Evolutionary conservation across 768 basidiomycete species (phyloP).

Genomic region (Hygrocybe coccinea): DNA sequence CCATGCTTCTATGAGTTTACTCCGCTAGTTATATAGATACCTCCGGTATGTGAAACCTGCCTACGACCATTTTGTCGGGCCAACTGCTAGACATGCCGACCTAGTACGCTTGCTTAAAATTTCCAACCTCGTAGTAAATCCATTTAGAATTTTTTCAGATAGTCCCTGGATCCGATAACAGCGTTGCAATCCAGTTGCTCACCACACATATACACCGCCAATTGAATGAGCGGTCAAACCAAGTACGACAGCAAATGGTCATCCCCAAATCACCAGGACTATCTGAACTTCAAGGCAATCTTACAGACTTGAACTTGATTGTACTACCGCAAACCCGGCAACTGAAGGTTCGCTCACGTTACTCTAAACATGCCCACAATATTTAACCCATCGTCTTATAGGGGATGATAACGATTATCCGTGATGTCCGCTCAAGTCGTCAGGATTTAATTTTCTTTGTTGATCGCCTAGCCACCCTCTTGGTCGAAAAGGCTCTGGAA

Average conservation of each 20-base stretch:
- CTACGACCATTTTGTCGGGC: slow-evolving; percentile 89
- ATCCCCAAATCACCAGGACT: slow-evolving; percentile 40
- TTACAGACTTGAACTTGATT: slow-evolving; percentile 51
- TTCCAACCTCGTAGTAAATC: neutral
- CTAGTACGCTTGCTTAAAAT: slow-evolving; percentile 48
- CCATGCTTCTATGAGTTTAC: neutral
- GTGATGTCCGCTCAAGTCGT: slow-evolving; percentile 61
- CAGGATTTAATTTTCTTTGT: slow-evolving; percentile 93
- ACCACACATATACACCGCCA: slow-evolving; percentile 84
- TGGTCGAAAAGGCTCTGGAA: slow-evolving; percentile 81
- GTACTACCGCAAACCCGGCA: slow-evolving; percentile 78
- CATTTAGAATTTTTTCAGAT: slow-evolving; percentile 49
- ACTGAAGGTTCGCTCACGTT: slow-evolving; percentile 51
- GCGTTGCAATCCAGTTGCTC: slow-evolving; percentile 89
- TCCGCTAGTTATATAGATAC: slow-evolving; percentile 53
- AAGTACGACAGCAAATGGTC: slow-evolving; percentile 72
- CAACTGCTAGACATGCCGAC: slow-evolving; percentile 82
- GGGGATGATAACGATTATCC: slow-evolving; percentile 87
- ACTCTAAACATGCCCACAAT: neutral
- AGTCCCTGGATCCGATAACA: slow-evolving; percentile 89
- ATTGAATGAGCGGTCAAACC: slow-evolving; percentile 69
- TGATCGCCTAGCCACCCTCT: slow-evolving; percentile 77
- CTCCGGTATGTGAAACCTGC: slow-evolving; percentile 93
- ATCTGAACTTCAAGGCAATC: slow-evolving; percentile 33
- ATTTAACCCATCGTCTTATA: slow-evolving; percentile 25